These are phyloP conservation scores for Leccinum incarnatum DNA, from an alignment of 768 basidiomycete species.

Conservation along the genomic window DNA sequence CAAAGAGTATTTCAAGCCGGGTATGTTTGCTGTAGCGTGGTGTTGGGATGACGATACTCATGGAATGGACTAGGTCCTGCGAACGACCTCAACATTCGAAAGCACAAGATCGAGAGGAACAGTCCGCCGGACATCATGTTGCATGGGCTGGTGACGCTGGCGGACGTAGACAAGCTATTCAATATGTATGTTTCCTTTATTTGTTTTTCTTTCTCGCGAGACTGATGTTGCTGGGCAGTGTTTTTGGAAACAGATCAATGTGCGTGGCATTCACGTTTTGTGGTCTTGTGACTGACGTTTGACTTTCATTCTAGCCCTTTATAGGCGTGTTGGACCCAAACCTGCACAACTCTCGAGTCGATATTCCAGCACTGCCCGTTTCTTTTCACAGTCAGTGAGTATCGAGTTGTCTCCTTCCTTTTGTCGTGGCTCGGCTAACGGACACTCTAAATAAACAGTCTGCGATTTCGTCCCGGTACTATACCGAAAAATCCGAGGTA, in stretches of 20 bases:
- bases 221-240: slow-evolving; percentile 40
- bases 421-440: background rate
- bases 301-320: slow-evolving; percentile 40
- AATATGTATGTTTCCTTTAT: slow-evolving; percentile 56
- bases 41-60: background rate
- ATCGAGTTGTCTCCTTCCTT: background rate
- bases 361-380: slow-evolving; percentile 86
- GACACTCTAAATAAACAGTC: slow-evolving; percentile 41
- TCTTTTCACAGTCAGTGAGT: slow-evolving; percentile 82
- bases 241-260: slow-evolving; percentile 70
- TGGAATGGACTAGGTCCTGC: slow-evolving; percentile 52
- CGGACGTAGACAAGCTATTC: slow-evolving; percentile 81
- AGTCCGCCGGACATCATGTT: slow-evolving; percentile 80
- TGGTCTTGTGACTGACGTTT: slow-evolving; percentile 1
- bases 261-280: slow-evolving; percentile 32
- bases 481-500: no score
- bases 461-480: slow-evolving; percentile 34
- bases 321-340: slow-evolving; percentile 78
- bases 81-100: slow-evolving; percentile 65
- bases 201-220: background rate
- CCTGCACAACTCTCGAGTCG: slow-evolving; percentile 70
- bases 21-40: slow-evolving; percentile 30
- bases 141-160: slow-evolving; percentile 72
- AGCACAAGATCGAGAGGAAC: slow-evolving; percentile 71
- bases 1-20: slow-evolving; percentile 76